These are phyloP conservation scores for Beauveria varroae DNA, from an alignment of 2,329 filamentous ascomycete species.

Conservation along the genomic window DNA sequence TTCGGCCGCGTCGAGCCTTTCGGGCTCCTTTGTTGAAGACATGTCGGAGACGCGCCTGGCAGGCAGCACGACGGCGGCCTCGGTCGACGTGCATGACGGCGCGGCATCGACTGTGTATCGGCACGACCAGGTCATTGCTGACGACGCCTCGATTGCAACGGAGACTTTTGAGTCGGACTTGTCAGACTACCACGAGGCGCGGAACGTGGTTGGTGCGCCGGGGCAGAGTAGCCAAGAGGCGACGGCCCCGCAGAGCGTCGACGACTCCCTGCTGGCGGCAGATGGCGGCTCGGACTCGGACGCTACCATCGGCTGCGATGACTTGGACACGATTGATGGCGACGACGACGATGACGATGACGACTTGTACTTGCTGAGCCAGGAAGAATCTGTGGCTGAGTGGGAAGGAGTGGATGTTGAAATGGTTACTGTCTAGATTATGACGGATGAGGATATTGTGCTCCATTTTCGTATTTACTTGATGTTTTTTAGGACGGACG, in stretches of 20 bases:
- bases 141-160: constrained; percentile 25
- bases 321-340: background rate
- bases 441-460: background rate
- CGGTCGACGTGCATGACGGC: constrained; percentile 32
- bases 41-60: constrained; percentile 26
- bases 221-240: constrained; percentile 17
- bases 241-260: constrained; percentile 5
- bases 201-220: constrained; percentile 24
- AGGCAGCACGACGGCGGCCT: constrained; percentile 26
- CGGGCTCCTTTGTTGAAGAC: constrained; percentile 28
- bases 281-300: constrained; percentile 9
- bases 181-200: constrained; percentile 28
- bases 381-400: background rate
- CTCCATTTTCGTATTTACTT: too few relatives aligned
- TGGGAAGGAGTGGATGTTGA: background rate
- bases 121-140: constrained; percentile 25
- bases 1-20: constrained; percentile 25
- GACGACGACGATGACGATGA: background rate
- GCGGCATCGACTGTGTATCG: constrained; percentile 27
- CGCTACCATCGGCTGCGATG: background rate
- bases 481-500: background rate
- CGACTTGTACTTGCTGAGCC: background rate
- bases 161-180: constrained; percentile 28
- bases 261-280: constrained; percentile 17
- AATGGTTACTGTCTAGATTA: background rate